A percentile compares a stretch with the other conserved stretches of the same genome.
Conservation (phyloP, 257 asterid species). For the Ajuga chamaepitys region DNA sequence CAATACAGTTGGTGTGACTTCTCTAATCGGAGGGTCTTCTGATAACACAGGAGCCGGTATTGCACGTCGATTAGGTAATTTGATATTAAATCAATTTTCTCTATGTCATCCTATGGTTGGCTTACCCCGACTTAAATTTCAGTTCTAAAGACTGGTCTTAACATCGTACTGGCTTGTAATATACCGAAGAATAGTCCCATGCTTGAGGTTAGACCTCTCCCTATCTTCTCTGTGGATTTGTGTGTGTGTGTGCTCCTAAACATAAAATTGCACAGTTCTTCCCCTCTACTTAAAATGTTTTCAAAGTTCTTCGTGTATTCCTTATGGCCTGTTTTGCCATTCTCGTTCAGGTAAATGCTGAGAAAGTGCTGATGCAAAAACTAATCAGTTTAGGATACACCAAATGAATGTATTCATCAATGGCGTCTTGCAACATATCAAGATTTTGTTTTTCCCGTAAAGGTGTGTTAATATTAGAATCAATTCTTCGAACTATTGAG, state of each 20-base stretch:
- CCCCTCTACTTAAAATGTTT: not conserved
- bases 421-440: not conserved
- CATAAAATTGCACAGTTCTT: not conserved
- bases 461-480: not conserved
- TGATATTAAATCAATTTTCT: not conserved
- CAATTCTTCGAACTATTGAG: not conserved
- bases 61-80: conserved; percentile 83
- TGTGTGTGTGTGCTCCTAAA: too few relatives aligned
- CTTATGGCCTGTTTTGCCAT: not conserved
- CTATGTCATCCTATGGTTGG: conserved; percentile 1
- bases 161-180: conserved; percentile 70
- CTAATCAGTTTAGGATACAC: conserved; percentile 59
- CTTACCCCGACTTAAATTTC: conserved; percentile 26
- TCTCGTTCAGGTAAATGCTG: conserved; percentile 68
- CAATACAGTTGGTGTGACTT: conserved; percentile 53
- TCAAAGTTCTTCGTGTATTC: not conserved
- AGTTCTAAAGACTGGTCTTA: conserved; percentile 81
- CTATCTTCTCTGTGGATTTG: not conserved
- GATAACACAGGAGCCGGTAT: conserved; percentile 81
- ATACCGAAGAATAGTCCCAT: conserved; percentile 76
- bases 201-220: conserved; percentile 66
- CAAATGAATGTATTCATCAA: conserved; percentile 15
- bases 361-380: conserved; percentile 69
- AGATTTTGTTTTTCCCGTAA: not conserved
- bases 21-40: conserved; percentile 72